These are phyloP conservation scores for Thermothelomyces thermophilus DNA, from an alignment of 2,329 filamentous ascomycete species.

Conservation along the genomic window DNA sequence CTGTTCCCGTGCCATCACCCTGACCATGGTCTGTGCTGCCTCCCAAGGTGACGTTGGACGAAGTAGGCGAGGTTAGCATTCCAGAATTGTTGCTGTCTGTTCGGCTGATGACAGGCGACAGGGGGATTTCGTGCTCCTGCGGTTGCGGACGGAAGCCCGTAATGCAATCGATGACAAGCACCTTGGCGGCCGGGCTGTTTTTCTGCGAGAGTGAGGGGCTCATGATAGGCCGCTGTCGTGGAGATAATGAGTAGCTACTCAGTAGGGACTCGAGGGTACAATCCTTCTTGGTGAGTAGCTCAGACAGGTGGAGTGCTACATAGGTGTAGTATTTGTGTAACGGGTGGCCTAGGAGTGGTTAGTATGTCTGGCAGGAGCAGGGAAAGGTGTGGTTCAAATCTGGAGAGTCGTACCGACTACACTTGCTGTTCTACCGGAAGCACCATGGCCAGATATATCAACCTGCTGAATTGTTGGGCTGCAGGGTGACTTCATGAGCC, in stretches of 20 bases:
- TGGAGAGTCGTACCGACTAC: conserved; percentile 33
- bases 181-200: conserved; percentile 31
- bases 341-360: conserved; percentile 44
- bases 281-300: conserved; percentile 44
- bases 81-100: conserved; percentile 25
- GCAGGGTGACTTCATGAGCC: conserved; percentile 52
- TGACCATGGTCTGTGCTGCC: neutral
- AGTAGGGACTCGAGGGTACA: conserved; percentile 44
- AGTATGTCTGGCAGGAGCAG: neutral
- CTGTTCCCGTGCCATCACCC: neutral
- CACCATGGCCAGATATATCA: conserved; percentile 42
- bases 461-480: conserved; percentile 55
- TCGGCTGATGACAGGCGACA: conserved; percentile 42
- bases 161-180: conserved; percentile 59
- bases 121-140: conserved; percentile 39
- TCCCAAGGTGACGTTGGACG: conserved; percentile 16
- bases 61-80: conserved; percentile 2
- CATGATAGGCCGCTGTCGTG: conserved; percentile 24
- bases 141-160: conserved; percentile 44
- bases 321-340: conserved; percentile 58
- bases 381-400: neutral
- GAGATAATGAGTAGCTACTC: conserved; percentile 29
- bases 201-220: conserved; percentile 28
- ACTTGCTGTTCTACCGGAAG: conserved; percentile 39
- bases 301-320: conserved; percentile 51